phyloP scores from a whole-genome alignment of 768 basidiomycete genomes.

The Kwoniella heveanensis region DNA sequence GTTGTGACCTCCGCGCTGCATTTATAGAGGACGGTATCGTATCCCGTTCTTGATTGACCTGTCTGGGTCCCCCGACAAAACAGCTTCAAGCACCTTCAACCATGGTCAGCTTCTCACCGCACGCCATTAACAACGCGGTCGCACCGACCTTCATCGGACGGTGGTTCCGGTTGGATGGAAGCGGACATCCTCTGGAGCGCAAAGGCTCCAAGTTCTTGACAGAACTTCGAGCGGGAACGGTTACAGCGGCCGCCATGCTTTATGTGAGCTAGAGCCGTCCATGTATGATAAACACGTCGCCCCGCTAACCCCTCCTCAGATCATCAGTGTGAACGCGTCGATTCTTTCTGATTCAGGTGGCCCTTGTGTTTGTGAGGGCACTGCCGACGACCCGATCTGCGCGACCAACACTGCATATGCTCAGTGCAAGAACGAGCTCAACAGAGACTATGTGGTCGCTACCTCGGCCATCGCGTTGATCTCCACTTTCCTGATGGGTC shows the following conservation, averaged over 20 bases:
- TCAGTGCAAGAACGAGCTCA: conserved; percentile 58
- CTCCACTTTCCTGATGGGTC: conserved; percentile 77
- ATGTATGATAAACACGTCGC: not conserved
- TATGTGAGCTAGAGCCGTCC: conserved; percentile 65
- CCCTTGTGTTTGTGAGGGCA: conserved; percentile 68
- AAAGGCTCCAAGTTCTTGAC: conserved; percentile 64
- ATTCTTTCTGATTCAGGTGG: conserved; percentile 77
- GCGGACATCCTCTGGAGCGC: conserved; percentile 67
- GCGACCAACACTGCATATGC: conserved; percentile 45
- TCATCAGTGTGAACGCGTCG: conserved; percentile 68
- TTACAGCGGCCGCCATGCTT: conserved; percentile 71
- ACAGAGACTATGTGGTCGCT: conserved; percentile 76
- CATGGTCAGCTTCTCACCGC: conserved; percentile 15
- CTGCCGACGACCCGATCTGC: conserved; percentile 60
- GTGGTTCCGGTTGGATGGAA: conserved; percentile 75
- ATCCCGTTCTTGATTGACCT: too few relatives aligned
- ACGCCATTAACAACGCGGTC: conserved; percentile 49
- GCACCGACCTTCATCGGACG: conserved; percentile 61
- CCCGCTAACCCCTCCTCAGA: conserved; percentile 3
- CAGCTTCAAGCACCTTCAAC: not conserved
- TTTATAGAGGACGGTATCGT: not conserved
- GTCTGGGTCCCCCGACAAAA: not conserved
- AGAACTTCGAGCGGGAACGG: conserved; percentile 50
- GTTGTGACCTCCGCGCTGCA: too few relatives aligned
- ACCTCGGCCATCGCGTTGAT: conserved; percentile 78